Conservation (phyloP, 306 rosid species). For the Acacia acuminata region DNA sequence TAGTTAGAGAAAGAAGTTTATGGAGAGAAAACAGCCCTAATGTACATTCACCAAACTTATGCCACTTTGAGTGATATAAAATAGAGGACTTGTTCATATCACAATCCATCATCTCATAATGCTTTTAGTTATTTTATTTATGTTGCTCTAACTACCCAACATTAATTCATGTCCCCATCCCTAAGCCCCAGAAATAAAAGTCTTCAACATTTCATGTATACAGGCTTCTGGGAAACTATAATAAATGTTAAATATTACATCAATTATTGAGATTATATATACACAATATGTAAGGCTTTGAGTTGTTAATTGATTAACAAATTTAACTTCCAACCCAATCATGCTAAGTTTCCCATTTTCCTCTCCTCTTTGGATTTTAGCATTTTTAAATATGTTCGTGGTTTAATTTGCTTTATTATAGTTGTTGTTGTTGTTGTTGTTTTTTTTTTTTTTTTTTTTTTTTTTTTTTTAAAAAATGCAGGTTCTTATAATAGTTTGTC, state of each 20-base stretch:
- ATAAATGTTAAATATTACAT: neutral
- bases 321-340: neutral
- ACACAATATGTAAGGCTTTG: neutral
- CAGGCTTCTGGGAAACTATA: neutral
- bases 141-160: neutral
- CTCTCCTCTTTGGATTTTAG: neutral
- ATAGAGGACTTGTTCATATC: neutral
- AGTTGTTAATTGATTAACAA: neutral
- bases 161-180: neutral
- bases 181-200: neutral
- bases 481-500: neutral
- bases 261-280: neutral
- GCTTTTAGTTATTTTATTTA: neutral
- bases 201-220: neutral
- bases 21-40: neutral
- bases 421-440: too few relatives aligned
- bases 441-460: too few relatives aligned
- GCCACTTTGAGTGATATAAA: neutral
- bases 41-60: neutral
- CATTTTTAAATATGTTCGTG: neutral
- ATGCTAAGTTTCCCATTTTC: neutral
- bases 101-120: neutral
- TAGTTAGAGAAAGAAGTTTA: neutral
- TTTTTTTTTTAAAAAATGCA: too few relatives aligned
- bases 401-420: neutral